Evolutionary conservation across 2,329 filamentous ascomycete species (phyloP), one percentile per base, ranked within the genome.

Genomic region (Teratosphaeria viscida): DNA sequence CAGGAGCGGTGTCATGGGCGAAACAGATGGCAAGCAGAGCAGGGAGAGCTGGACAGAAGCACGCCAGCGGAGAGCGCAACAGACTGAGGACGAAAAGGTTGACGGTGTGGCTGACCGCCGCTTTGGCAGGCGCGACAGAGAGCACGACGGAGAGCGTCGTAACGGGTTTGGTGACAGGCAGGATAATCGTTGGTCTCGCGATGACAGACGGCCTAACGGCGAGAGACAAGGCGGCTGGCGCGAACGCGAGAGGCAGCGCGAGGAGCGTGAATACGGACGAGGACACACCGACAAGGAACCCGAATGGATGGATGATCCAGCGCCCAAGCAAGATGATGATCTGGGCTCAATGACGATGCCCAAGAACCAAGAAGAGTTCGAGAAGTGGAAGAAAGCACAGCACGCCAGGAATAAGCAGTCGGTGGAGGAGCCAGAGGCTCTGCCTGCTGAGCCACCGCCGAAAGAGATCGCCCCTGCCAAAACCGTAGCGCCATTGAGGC

Each of bases 321-420:
- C 64, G 3, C 61, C 67, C 82, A 86, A 85, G 16, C 81, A 79
- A 53, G 87, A 89, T 57, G 84, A 87, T 67, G 77, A 82, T 53
- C 55, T 68, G 35, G 60, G 65, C 34, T 59, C 32, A n/a, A 63
- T 67, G 56, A 63, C 64, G 32, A 66, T 65, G 62, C 67, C 71
- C 5, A 88, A 90, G 67, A 96, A 91, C 0, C 87, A 90, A 68
- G 91, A 95, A 70, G 92, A 96, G 65, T 95, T 96, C 73, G 87
- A 95, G 75, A 89, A 89, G 66, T 96, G 92, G 85, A 96, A 96
- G 81, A 90, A 95, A 67, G 60, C 58, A n/a, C 58, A 82, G 82
- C 64, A 95, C 95, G 90, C 92, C 89, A 73, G 85, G 43, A 67
- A 80, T 60, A 79, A 79, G 67, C 29, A 55, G 39, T 66, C 68